These are phyloP conservation scores for Corymbia maculata DNA, from an alignment of 345 rosid species.

Conservation along the genomic window DNA sequence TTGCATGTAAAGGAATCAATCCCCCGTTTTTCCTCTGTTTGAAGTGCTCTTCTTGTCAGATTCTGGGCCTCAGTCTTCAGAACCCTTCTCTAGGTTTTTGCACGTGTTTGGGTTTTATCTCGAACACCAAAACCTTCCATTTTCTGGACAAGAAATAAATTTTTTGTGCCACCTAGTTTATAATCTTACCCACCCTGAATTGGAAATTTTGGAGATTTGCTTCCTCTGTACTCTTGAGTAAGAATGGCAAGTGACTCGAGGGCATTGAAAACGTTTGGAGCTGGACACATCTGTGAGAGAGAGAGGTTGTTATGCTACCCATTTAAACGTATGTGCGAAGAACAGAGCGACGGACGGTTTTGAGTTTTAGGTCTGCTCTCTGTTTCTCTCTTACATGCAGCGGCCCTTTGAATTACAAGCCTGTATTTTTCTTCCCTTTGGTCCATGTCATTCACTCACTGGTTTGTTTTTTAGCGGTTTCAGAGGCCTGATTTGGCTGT, in stretches of 20 bases:
- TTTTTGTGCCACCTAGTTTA: neutral
- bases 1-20: no score
- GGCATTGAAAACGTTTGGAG: neutral
- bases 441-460: neutral
- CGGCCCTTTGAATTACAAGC: conserved; percentile 3
- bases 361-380: neutral
- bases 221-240: neutral
- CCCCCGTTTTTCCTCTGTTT: neutral
- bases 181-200: neutral
- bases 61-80: neutral
- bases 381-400: neutral
- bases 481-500: neutral
- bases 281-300: neutral
- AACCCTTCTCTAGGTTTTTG: neutral
- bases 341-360: neutral
- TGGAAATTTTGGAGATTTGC: neutral
- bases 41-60: neutral
- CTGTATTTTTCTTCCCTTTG: neutral
- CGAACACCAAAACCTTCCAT: neutral
- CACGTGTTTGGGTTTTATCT: neutral
- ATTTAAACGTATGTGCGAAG: neutral
- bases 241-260: neutral
- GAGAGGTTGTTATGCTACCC: neutral
- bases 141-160: neutral
- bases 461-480: neutral